Base-by-base conservation (phyloP, 345 rosid species). In the Ailanthus altissimus region DNA sequence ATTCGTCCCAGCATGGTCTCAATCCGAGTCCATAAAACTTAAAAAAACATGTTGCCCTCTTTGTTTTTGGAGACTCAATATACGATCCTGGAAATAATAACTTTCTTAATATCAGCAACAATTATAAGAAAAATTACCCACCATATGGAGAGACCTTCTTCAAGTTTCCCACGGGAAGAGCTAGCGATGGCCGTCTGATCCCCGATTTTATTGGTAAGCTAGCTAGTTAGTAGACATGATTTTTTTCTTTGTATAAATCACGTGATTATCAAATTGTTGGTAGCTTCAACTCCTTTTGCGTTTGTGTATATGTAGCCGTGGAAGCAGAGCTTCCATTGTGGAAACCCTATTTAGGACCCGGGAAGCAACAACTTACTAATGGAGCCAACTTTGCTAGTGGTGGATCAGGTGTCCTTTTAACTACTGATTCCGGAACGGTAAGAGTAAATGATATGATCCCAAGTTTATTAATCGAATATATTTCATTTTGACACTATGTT, bases 61-160 rank as follows among this genome's bases (percentile, higher is more conserved):
- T 74, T 18, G 58, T 47, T 5, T 75, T 51, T 64, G 78, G 71
- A 42, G 71, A 64, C 16, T 51, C 71, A 5, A 10, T 63, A 11
- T 51, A 26, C 11, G 72, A 75, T 51, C 38, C 63, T 36, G 78
- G 78, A 50, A 75, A 75, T 21, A 75, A 75, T 51, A 13, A 50
- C 50, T 64, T 11, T 21, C 40, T 75, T 38, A 38, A 63, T 10
- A 26, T 18, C 51, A 50, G 47, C 46, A 8, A 0, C 32, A 15
- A 1, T 3, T 13, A 2, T 0, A 18, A 45, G 56, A 43, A n/a
- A 10, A 49, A 71, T 13, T 53, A 1, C 26, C 21, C 15, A 7
- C 64, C 38, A 11, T 40, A 49, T 42, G 75, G 64, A 0, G 49
- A 53, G 28, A 56, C 47, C 10, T 72, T 32, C 49, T 72, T 72